Conservation (phyloP, 2,329 filamentous ascomycete species). For the Penicillium sp. region DNA sequence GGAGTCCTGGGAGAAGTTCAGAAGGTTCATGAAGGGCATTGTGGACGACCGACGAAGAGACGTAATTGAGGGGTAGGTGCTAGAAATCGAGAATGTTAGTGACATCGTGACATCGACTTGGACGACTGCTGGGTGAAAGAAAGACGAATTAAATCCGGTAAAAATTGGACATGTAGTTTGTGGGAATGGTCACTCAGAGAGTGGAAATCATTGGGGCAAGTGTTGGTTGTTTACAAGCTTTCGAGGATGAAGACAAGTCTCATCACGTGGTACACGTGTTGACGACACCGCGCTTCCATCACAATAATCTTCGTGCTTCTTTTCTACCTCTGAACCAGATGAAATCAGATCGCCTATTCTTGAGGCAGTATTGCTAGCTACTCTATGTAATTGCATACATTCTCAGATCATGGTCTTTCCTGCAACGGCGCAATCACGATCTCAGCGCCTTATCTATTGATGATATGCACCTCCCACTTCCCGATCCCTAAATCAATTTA, state of each 20-base stretch:
- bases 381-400: not conserved
- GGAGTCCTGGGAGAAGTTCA: not conserved
- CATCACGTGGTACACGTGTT: too few species aligned
- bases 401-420: constrained; percentile 2
- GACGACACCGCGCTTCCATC: not conserved
- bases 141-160: not conserved
- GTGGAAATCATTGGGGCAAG: not conserved
- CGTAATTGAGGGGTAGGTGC: constrained; percentile 4
- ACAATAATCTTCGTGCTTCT: not conserved
- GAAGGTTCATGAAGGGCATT: constrained; percentile 2
- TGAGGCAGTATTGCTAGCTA: not conserved
- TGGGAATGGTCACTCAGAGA: not conserved
- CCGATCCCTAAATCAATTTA: constrained; percentile 2
- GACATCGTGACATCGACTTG: not conserved
- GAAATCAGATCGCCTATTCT: too few species aligned
- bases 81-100: not conserved
- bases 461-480: constrained; percentile 3
- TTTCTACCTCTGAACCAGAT: not conserved
- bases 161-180: too few species aligned
- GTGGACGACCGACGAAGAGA: constrained; percentile 1
- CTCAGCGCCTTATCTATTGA: constrained; percentile 1
- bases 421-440: constrained; percentile 7
- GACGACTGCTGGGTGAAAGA: not conserved
- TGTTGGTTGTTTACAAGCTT: not conserved
- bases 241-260: too few species aligned